phyloP scores from a whole-genome alignment of 441 rosid species.

The Populus hybrid region DNA sequence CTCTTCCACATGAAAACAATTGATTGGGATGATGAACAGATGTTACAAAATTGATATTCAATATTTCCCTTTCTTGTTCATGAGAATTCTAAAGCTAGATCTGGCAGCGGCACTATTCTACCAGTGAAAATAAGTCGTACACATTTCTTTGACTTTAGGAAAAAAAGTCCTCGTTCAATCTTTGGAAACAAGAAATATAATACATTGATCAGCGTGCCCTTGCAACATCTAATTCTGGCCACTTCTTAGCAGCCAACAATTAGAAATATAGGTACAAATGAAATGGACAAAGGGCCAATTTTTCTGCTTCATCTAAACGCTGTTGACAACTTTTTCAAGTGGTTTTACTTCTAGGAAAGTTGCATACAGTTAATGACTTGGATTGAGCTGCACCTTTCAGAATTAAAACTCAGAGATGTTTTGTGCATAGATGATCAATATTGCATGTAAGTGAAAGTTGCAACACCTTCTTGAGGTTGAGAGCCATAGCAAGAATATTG shows the following conservation, averaged over 20 bases:
- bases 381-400: neutral
- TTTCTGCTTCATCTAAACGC: neutral
- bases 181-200: constrained; percentile 1
- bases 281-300: neutral
- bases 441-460: constrained; percentile 12
- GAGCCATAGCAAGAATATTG: constrained; percentile 15
- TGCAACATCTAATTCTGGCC: neutral
- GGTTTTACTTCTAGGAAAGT: neutral
- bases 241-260: neutral
- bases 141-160: constrained; percentile 20
- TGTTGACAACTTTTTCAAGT: neutral
- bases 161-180: constrained; percentile 10
- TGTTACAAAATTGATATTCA: neutral
- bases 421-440: neutral
- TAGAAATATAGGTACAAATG: neutral
- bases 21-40: neutral
- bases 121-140: constrained; percentile 11
- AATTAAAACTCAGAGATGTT: neutral
- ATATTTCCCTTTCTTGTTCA: neutral
- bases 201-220: neutral
- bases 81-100: neutral
- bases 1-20: neutral
- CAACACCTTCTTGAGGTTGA: constrained; percentile 7
- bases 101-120: neutral
- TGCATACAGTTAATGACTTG: neutral